Evolutionary conservation across 306 rosid species (phyloP), one percentile per base, ranked within the genome.

Genomic region (Vachellia collinsii): DNA sequence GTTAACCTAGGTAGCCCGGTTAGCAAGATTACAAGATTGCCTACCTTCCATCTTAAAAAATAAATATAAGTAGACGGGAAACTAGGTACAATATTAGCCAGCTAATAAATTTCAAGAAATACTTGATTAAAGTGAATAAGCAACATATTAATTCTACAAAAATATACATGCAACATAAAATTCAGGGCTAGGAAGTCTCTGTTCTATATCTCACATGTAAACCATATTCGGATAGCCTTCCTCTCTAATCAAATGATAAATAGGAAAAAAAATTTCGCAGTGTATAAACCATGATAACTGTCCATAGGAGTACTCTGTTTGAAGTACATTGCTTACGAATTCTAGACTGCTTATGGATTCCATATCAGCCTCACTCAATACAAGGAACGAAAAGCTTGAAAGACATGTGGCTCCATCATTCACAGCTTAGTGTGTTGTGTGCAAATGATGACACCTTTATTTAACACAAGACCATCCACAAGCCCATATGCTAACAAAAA

Each of bases 381-480:
- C 23, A 34, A 29, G 10, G 20, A 22, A 48, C 81, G 58, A 84
- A 75, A 70, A 84, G 51, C 62, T 63, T 78, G 77, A 83, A 86
- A 76, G 48, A 77, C 80, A 76, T 83, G 79, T 38, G 64, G 85
- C 85, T 75, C 46, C 64, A 12, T 66, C 46, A 14, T 46, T 73
- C 86, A 54, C 71, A 89, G 78, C 79, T 80, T 84, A 83, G 87
- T 41, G 36, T 74, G 84, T 78, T 74, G 25, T 80, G 82, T 78
- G 90, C 86, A 56, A 74, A 83, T 36, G 80, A 88, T n/a, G n/a
- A n/a, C n/a, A n/a, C n/a, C n/a, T n/a, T n/a, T n/a, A n/a, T n/a
- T n/a, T n/a, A n/a, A n/a, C 88, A 85, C 86, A 85, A 73, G 83
- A 81, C 83, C 81, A 72, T 78, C 80, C 74, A 75, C 69, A 84